Percentiles rank a stretch among this genome's conserved stretches.
phyloP scores from a whole-genome alignment of 2,329 filamentous ascomycete genomes.

The Fusarium austroafricanum region DNA sequence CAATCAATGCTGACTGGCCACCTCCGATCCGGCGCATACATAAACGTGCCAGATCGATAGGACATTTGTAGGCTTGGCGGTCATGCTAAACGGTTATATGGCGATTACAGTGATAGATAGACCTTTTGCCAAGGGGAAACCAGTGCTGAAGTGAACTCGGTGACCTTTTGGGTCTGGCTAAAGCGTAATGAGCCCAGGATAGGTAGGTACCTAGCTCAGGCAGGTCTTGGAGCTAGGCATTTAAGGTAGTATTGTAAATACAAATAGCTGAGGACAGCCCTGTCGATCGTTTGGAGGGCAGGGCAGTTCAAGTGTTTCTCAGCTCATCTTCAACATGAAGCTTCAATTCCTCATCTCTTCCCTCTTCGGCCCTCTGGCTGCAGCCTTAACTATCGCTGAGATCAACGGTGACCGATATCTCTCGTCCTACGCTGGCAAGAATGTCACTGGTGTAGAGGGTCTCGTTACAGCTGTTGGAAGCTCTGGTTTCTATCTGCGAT shows the following conservation, averaged over 20 bases:
- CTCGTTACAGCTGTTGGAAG: conserved; percentile 72
- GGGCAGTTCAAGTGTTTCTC: conserved; percentile 8
- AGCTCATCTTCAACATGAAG: conserved; percentile 44
- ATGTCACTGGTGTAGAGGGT: conserved; percentile 69
- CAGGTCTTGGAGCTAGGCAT: neutral
- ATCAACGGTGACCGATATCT: conserved; percentile 76
- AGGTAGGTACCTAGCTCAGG: conserved; percentile 19
- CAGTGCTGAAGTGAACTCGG: conserved; percentile 17
- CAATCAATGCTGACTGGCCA: conserved; percentile 28
- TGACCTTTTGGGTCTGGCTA: conserved; percentile 31
- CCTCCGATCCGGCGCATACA: conserved; percentile 38
- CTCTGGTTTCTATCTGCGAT: conserved; percentile 73
- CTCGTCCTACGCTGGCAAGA: conserved; percentile 68
- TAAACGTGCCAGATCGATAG: conserved; percentile 48
- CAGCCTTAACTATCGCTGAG: conserved; percentile 64
- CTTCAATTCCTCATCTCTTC: conserved; percentile 46
- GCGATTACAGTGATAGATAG: conserved; percentile 23
- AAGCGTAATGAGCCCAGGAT: conserved; percentile 8
- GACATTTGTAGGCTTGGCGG: conserved; percentile 31
- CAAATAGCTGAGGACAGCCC: conserved; percentile 32
- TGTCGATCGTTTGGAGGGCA: conserved; percentile 6
- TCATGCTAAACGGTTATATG: neutral
- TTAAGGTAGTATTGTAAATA: conserved; percentile 14
- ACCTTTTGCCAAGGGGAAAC: conserved; percentile 22
- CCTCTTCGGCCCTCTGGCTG: conserved; percentile 39